Base-by-base conservation (phyloP, 352 stramenopile species). In the Phytophthora meadii region DNA sequence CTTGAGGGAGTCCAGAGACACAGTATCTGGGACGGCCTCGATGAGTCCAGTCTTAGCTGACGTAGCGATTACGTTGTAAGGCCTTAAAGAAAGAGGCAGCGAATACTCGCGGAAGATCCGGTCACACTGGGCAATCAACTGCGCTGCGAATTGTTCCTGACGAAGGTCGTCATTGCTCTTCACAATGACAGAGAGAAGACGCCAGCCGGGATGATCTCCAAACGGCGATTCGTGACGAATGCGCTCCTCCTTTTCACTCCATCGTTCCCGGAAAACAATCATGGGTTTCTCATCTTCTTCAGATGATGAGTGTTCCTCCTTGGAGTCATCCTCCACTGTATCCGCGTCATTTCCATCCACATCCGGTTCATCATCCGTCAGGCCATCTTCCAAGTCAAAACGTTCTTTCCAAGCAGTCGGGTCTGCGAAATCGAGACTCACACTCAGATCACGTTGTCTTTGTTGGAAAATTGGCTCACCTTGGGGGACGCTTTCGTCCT, bases 161-260 rank as follows among this genome's bases (percentile, higher is more conserved):
- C 97, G 86, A 50, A 99, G 74, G 55, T 99, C 97, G 70, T 99
- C 98, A 62, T 99, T 98, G 45, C 94, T 98, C 79, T 95, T 99
- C 2, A 99, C 95, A 63, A 99, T 99, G 15, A 99, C 89, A 46
- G 89, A 89, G 30, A 94, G 72, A 44, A 94, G 56, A 11, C 83
- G 73, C 79, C 87, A 93, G 17, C 82, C 81, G 34, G 72, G 80
- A 55, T 89, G 79, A 37, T 79, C 66, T 3, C 76, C 73, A 39
- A 81, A 84, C 27, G 70, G 70, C 1, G 84, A 92, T 44, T 77
- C 68, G 22, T 76, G 73, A 10, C 84, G 81, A 47, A 95, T 80
- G 0, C 88, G 85, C 12, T 79, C 77, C 56, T 88, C 78, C 50
- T 93, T 93, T n/a, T 90, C 79, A 65, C 71, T 84, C 83, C 82